Base-by-base conservation (phyloP, 139 green algal species). In the Nannochloris sp. region DNA sequence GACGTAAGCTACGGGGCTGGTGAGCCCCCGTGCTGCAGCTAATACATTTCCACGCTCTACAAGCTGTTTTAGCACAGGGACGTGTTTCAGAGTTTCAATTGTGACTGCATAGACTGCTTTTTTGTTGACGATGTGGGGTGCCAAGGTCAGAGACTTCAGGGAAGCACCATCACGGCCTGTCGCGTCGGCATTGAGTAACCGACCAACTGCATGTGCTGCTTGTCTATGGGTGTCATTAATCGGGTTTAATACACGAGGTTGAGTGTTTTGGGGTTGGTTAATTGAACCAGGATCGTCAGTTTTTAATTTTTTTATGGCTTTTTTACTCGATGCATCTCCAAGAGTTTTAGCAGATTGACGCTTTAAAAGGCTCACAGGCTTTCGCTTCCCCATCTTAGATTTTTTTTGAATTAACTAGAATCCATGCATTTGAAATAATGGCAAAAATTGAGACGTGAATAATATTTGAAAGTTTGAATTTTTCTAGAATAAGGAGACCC, bases 51-150 rank as follows among this genome's bases (percentile, higher is more conserved):
- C 71, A 3, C 23, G 8, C 24, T 61, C 57, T 48, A 92, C 30
- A 32, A 95, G n/a, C 24, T 71, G 37, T 46, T 76, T 67, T 25
- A 95, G 56, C 42, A 92, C 27, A 19, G 55, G 56, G 36, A 85
- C 65, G 44, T 89, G 72, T 67, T 86, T 87, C 29, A 97, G 74
- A 0, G 87, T 88, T 64, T 98, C 73, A 60, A 82, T 89, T 0
- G 84, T 93, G 10, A 97, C 82, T 5, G 89, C 90, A 69, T 92
- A 89, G 0, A 86, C 91, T 23, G 92, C 85, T 67, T 65, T 91
- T 69, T 97, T 97, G 36, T 80, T 73, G 3, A 69, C 36, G 12
- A 96, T 70, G 35, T 86, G 58, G 0, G 77, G 75, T 10, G 81
- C 89, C 25, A 97, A 74, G 4, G 85, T 93, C 31, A 98, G 80